Conservation (phyloP, 1,284 basidiomycete genomes). For the Athelia psychrophila region DNA sequence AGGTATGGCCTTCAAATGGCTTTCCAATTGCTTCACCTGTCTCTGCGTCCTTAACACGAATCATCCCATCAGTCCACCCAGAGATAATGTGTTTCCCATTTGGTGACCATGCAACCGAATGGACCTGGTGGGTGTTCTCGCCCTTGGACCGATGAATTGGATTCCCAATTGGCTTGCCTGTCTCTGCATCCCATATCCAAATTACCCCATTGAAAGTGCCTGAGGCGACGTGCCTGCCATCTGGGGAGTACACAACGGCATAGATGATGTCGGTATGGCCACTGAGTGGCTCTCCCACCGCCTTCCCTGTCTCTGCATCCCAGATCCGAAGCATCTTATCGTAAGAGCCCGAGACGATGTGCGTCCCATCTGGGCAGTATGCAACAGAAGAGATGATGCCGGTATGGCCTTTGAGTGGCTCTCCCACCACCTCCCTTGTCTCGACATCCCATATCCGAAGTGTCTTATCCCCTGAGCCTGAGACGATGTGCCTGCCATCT, state of each 20-base stretch:
- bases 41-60: not conserved
- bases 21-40: not conserved
- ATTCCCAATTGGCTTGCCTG: not conserved
- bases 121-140: slow-evolving; percentile 2
- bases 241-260: not conserved
- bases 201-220: not conserved
- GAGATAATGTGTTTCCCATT: slow-evolving; percentile 7
- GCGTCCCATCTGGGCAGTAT: not conserved
- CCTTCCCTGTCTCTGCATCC: not conserved
- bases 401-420: not conserved
- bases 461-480: not conserved
- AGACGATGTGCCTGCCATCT: not conserved
- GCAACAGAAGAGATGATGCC: not conserved
- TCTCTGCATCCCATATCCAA: not conserved
- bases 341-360: not conserved
- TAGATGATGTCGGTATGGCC: not conserved
- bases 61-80: slow-evolving; percentile 3
- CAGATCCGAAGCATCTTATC: not conserved
- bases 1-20: not conserved
- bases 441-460: not conserved
- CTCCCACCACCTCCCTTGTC: not conserved
- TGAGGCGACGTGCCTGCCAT: not conserved
- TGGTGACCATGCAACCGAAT: slow-evolving; percentile 7
- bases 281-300: not conserved
- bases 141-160: not conserved